phyloP scores from a whole-genome alignment of 2,329 filamentous ascomycete genomes.

The Lasiodiplodia gonubiensis region DNA sequence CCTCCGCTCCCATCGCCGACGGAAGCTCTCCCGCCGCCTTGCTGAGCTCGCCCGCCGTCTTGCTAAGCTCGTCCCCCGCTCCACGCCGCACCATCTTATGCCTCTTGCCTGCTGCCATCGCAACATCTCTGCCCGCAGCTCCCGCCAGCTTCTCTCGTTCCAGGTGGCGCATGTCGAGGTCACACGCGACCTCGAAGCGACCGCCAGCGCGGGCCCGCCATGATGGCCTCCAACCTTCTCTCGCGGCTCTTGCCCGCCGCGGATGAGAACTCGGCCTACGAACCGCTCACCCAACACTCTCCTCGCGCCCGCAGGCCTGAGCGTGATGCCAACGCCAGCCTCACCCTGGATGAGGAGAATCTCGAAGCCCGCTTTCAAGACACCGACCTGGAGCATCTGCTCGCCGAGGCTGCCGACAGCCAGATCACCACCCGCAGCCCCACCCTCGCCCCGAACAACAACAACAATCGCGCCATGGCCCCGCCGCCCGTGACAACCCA shows the following conservation, averaged over 20 bases:
- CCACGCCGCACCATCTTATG: not conserved
- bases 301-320: constrained; percentile 36
- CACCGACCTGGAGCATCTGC: constrained; percentile 62
- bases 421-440: constrained; percentile 54
- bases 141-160: not conserved
- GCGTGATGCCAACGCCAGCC: constrained; percentile 52
- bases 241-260: constrained; percentile 59
- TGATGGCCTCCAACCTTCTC: constrained; percentile 60
- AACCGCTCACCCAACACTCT: constrained; percentile 31
- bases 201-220: constrained; percentile 2
- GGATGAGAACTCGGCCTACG: constrained; percentile 55
- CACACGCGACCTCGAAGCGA: not conserved
- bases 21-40: not conserved
- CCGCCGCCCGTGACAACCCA: constrained; percentile 9
- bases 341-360: constrained; percentile 58
- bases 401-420: constrained; percentile 58
- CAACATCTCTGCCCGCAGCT: too few species aligned
- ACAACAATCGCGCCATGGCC: constrained; percentile 31
- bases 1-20: not conserved
- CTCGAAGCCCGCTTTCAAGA: constrained; percentile 59
- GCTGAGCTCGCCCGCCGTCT: not conserved
- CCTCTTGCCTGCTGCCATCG: not conserved
- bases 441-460: constrained; percentile 41
- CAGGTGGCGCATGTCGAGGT: constrained; percentile 1
- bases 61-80: not conserved